Conservation (phyloP, 2,329 filamentous ascomycete species). For the Xylaria sp. region DNA sequence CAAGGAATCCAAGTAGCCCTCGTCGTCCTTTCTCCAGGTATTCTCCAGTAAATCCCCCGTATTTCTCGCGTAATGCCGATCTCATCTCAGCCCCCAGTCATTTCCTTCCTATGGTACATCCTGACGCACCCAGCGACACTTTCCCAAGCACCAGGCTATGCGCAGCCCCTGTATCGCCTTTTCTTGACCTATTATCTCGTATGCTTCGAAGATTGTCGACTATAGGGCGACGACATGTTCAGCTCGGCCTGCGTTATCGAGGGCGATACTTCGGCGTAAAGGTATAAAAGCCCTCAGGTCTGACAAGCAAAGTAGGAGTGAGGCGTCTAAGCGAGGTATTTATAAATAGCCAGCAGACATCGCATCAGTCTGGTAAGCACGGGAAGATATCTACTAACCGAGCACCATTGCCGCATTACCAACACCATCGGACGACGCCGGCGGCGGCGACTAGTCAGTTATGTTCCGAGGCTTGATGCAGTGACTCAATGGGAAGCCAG, state of each 20-base stretch:
- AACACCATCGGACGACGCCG: constrained; percentile 50
- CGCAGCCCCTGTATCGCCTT: constrained; percentile 4
- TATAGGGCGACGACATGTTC: constrained; percentile 16
- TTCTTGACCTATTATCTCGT: constrained; percentile 5
- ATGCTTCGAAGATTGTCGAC: constrained; percentile 9
- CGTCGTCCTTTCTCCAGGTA: constrained; percentile 23
- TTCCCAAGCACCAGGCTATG: background rate
- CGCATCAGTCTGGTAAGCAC: constrained; percentile 19
- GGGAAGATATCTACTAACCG: constrained; percentile 11
- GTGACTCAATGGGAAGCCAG: constrained; percentile 34
- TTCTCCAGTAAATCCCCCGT: constrained; percentile 24
- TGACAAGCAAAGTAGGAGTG: constrained; percentile 31
- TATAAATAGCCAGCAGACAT: constrained; percentile 31
- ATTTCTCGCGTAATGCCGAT: constrained; percentile 20
- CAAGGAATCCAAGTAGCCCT: constrained; percentile 1
- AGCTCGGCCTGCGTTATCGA: constrained; percentile 30
- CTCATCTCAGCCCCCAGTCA: constrained; percentile 1
- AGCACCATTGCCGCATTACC: constrained; percentile 22
- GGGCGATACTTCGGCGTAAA: constrained; percentile 9
- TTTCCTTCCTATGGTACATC: background rate
- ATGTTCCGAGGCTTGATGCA: constrained; percentile 30
- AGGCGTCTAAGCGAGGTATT: constrained; percentile 38
- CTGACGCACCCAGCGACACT: background rate
- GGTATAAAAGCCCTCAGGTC: constrained; percentile 22
- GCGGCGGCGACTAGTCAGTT: constrained; percentile 23